Evolutionary conservation across 2,329 filamentous ascomycete species (phyloP).

Genomic region (Westerdykella aurantiaca): DNA sequence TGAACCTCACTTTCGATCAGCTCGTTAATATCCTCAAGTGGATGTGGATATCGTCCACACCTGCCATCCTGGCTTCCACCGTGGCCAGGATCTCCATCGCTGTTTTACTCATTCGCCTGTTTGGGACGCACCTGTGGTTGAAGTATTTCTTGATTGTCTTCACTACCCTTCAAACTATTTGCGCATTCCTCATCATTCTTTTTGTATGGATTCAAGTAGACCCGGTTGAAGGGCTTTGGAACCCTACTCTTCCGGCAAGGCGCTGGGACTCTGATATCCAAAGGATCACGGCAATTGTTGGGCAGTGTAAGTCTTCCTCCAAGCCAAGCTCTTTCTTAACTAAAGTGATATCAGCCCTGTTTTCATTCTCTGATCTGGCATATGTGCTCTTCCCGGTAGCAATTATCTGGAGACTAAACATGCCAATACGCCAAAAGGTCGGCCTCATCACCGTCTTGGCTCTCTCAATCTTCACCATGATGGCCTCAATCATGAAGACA

Average conservation of each 20-base stretch:
- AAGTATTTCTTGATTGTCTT: conserved; percentile 4
- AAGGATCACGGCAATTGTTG: not conserved
- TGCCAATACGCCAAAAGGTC: conserved; percentile 1
- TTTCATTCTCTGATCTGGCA: conserved; percentile 1
- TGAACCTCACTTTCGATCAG: not conserved
- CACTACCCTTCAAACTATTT: conserved; percentile 1
- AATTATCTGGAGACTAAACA: conserved; percentile 5
- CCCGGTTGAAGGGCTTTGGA: conserved; percentile 2
- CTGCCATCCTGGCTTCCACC: not conserved
- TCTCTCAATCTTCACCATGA: conserved; percentile 5
- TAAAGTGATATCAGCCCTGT: not conserved
- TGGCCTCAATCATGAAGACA: conserved; percentile 4
- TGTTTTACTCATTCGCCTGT: conserved; percentile 2
- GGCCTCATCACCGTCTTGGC: conserved; percentile 3
- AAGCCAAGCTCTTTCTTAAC: not conserved
- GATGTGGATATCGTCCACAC: conserved; percentile 1
- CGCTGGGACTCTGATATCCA: not conserved
- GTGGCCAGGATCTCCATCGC: conserved; percentile 3
- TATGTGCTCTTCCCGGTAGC: conserved; percentile 2
- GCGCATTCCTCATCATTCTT: not conserved
- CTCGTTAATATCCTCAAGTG: conserved; percentile 3
- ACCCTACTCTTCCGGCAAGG: not conserved
- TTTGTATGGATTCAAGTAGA: not conserved
- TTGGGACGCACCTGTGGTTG: conserved; percentile 1
- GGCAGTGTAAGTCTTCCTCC: conserved; percentile 1